phyloP scores from a whole-genome alignment of 2,329 filamentous ascomycete genomes.

The Pseudogymnoascus sp. region DNA sequence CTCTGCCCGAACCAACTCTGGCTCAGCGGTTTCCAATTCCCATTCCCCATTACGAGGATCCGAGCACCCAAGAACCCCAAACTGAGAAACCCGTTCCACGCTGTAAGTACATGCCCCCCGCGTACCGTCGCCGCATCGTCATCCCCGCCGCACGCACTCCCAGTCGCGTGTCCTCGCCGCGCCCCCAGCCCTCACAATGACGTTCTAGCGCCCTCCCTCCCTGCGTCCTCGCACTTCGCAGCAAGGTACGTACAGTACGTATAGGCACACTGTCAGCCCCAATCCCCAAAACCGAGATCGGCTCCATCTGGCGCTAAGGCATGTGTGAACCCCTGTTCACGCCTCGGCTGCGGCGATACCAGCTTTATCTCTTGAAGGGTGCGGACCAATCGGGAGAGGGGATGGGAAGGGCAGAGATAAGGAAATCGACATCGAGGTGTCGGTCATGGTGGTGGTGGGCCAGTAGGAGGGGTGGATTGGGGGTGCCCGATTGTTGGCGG shows the following conservation, averaged over 20 bases:
- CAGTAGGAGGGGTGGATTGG: background rate
- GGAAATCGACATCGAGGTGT: background rate
- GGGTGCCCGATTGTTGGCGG: background rate
- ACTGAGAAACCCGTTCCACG: background rate
- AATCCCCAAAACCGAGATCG: background rate
- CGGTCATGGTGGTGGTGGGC: background rate
- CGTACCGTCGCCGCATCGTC: background rate
- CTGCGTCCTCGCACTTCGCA: background rate
- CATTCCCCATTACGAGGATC: background rate
- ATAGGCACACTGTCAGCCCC: too few species aligned
- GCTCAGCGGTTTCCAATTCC: background rate
- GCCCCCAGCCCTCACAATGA: background rate
- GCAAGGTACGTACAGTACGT: background rate
- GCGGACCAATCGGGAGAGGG: background rate
- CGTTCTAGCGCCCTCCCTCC: background rate
- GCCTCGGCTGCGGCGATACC: background rate
- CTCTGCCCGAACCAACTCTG: background rate
- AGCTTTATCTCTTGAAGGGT: background rate
- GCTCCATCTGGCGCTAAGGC: slow-evolving; percentile 1
- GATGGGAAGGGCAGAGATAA: background rate
- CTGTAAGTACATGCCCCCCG: background rate
- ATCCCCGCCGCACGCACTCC: background rate
- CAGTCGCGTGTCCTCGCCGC: background rate
- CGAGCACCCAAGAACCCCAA: background rate
- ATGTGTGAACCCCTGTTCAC: background rate